phyloP scores from a whole-genome alignment of 768 basidiomycete species.

The Mycena maculata region DNA sequence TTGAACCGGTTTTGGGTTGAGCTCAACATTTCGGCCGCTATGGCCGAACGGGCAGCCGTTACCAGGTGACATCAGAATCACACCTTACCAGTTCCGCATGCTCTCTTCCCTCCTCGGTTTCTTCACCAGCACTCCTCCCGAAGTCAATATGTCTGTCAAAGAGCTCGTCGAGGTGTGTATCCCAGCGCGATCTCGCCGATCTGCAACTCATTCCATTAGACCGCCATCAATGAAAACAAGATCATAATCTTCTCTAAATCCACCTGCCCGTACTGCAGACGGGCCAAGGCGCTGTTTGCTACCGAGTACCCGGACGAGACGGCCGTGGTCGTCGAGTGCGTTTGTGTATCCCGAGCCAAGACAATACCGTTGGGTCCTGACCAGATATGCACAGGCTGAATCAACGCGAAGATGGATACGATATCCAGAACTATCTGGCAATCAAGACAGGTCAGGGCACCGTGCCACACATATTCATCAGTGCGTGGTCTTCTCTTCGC shows the following conservation, averaged over 20 bases:
- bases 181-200: neutral
- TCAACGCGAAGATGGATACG: conserved; percentile 63
- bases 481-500: conserved; percentile 51
- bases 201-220: conserved; percentile 43
- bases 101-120: conserved; percentile 45
- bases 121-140: conserved; percentile 35
- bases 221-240: conserved; percentile 60
- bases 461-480: conserved; percentile 84
- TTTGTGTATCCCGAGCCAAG: neutral
- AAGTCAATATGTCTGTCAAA: conserved; percentile 48
- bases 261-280: conserved; percentile 63
- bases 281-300: conserved; percentile 60
- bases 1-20: no score
- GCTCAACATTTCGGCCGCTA: no score
- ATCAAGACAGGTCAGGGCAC: conserved; percentile 75
- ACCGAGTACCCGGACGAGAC: conserved; percentile 51
- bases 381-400: conserved; percentile 61
- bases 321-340: conserved; percentile 62
- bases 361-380: neutral
- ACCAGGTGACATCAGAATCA: neutral
- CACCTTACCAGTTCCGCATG: conserved; percentile 1
- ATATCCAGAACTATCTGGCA: conserved; percentile 73
- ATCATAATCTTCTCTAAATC: conserved; percentile 72
- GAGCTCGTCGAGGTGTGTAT: conserved; percentile 55
- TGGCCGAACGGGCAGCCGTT: no score